A percentile compares a stretch with the other conserved stretches of the same genome.
Conservation (phyloP, 2,329 filamentous ascomycete species). For the Pestalotiopsis sp. region DNA sequence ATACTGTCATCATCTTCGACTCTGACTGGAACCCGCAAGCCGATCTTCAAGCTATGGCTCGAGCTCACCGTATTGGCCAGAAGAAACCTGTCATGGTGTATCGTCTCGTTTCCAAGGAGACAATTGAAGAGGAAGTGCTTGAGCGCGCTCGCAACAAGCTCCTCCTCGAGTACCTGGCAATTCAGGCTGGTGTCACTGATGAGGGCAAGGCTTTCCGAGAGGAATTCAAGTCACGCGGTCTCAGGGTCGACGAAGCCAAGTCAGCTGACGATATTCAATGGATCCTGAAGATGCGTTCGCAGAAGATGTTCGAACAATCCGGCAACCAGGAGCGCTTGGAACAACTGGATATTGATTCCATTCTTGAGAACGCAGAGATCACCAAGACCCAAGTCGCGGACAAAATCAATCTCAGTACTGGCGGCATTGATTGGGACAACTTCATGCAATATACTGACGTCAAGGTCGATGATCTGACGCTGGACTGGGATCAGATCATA, state of each 20-base stretch:
- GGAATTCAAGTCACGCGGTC: conserved; percentile 78
- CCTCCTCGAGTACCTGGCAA: conserved; percentile 94
- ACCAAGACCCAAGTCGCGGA: conserved; percentile 96
- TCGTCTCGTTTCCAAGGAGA: conserved; percentile 95
- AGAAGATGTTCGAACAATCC: conserved; percentile 98
- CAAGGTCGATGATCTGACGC: conserved; percentile 78
- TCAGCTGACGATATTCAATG: conserved; percentile 94
- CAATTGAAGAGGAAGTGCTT: conserved; percentile 95
- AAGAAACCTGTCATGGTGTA: conserved; percentile 97
- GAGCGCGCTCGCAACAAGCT: conserved; percentile 97
- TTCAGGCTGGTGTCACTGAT: conserved; percentile 94
- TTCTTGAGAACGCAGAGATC: conserved; percentile 94
- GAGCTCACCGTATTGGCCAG: conserved; percentile 96
- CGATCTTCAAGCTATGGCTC: conserved; percentile 96
- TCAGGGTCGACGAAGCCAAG: conserved; percentile 77
- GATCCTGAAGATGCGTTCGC: conserved; percentile 96
- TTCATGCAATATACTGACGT: conserved; percentile 98
- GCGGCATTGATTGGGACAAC: conserved; percentile 82
- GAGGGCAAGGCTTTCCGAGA: conserved; percentile 80
- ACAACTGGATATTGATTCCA: conserved; percentile 95
- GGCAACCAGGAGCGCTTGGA: conserved; percentile 96
- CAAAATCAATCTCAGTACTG: conserved; percentile 88
- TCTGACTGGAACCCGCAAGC: conserved; percentile 99
- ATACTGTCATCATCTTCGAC: conserved; percentile 97
- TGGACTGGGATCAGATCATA: conserved; percentile 98